Evolutionary conservation across 106 monocot genomes (phyloP), one percentile per base, ranked within the genome.

Genomic region (Dendrobium nobile): DNA sequence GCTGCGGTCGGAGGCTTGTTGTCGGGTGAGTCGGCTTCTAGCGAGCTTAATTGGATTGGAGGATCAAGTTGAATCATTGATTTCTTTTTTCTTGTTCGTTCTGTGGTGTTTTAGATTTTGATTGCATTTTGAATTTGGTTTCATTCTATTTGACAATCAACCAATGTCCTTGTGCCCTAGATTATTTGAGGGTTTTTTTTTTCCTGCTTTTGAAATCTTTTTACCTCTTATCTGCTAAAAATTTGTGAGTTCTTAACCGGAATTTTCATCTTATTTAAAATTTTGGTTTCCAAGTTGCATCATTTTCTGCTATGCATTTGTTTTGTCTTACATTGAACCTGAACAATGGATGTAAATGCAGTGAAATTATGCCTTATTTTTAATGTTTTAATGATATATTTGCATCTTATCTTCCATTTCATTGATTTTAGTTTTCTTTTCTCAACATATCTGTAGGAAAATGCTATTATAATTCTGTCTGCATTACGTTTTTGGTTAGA

Each of bases 1-100:
- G 78, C 78, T 17, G 78, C 78, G 56, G 78, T 15, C 37, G 78
- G 7, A 76, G 76, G 47, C 78, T 56, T 24, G 78, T 78, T 4
- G 78, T 78, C 58, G 78, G 78, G 76, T 76, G 76, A 76, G 76
- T 48, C 48, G 47, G 15, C 48, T 4, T 75, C 24, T 24, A 11
- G 5, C 47, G 26, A 2, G n/a, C 26, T 20, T 48, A 6, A 6
- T 41, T 41, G 11, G 16, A 42, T 74, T 43, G 40, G 18, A 19
- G 74, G 19, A 5, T 41, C 19, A 0, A 28, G 43, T 41, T 74
- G 17, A 74, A 74, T 19, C 8, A 43, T 74, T 43, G 75, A 47
- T 75, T 75, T 68, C 1, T n/a, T 22, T 26, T 26, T 20, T 17
- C 6, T 4, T 45, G 37, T 45, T 51, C 13, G 51, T 51, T 13